These are phyloP conservation scores for Hypoxylon sp. DNA, from an alignment of 2,329 filamentous ascomycete genomes.

Conservation along the genomic window DNA sequence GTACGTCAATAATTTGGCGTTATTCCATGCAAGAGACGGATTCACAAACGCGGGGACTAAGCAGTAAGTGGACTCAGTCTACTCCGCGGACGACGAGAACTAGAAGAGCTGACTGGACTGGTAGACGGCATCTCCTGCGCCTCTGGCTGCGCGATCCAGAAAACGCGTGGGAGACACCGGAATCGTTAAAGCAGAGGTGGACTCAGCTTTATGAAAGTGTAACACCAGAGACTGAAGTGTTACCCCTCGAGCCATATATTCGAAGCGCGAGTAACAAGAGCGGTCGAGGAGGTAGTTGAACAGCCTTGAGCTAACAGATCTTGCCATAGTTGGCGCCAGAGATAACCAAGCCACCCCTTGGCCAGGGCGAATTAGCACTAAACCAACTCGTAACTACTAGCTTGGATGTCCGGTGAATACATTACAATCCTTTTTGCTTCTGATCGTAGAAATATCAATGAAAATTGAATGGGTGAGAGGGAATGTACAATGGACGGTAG, in stretches of 20 bases:
- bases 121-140: conserved; percentile 64
- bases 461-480: not conserved
- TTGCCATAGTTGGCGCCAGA: not conserved
- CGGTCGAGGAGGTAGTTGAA: conserved; percentile 23
- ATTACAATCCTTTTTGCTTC: not conserved
- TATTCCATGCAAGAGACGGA: conserved; percentile 67
- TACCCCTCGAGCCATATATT: conserved; percentile 69
- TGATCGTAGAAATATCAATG: not conserved
- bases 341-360: too few relatives aligned
- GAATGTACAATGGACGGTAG: too few relatives aligned
- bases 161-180: conserved; percentile 64
- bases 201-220: conserved; percentile 68
- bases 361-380: too few relatives aligned
- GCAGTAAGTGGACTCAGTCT: conserved; percentile 61
- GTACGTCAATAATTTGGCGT: conserved; percentile 68
- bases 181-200: conserved; percentile 64
- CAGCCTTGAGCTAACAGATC: not conserved
- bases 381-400: not conserved
- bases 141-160: conserved; percentile 67
- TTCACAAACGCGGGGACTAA: conserved; percentile 63
- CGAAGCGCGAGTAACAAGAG: conserved; percentile 57
- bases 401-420: not conserved
- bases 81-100: conserved; percentile 53
- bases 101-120: conserved; percentile 52
- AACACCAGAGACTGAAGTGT: conserved; percentile 65